Evolutionary conservation across 2,329 filamentous ascomycete species (phyloP).

Genomic region (Drechslerella stenobrocha): DNA sequence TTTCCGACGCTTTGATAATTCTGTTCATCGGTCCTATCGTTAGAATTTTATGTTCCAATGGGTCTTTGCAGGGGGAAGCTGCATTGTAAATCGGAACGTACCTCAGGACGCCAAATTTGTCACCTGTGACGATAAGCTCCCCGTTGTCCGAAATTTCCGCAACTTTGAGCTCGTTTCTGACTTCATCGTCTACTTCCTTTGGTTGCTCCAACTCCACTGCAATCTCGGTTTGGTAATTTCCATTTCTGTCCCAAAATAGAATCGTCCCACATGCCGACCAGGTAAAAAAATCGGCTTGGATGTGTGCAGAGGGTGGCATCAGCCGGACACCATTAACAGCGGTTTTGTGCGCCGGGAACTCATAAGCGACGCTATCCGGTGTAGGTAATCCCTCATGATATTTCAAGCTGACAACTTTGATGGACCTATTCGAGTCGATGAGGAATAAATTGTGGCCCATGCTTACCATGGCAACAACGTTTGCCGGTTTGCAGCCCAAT

Average conservation of each 20-base stretch:
- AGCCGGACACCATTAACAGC: constrained; percentile 73
- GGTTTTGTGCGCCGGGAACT: constrained; percentile 66
- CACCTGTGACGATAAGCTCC: constrained; percentile 75
- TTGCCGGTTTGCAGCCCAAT: constrained; percentile 51
- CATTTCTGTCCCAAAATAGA: constrained; percentile 78
- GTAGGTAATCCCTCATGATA: constrained; percentile 52
- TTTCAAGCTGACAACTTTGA: constrained; percentile 63
- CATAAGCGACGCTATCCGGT: constrained; percentile 54
- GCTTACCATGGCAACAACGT: constrained; percentile 68
- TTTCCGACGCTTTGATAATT: constrained; percentile 67
- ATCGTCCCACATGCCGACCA: constrained; percentile 83
- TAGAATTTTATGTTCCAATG: background rate
- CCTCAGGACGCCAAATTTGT: constrained; percentile 79
- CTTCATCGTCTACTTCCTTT: constrained; percentile 60
- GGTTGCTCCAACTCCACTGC: constrained; percentile 70
- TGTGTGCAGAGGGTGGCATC: constrained; percentile 64
- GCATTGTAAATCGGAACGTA: constrained; percentile 53
- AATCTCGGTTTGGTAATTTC: constrained; percentile 67
- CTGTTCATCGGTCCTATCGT: constrained; percentile 55
- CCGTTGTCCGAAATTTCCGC: constrained; percentile 66
- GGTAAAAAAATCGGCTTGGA: constrained; percentile 76
- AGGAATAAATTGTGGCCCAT: constrained; percentile 70
- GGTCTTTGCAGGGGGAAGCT: background rate
- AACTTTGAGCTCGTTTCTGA: constrained; percentile 64
- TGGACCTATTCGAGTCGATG: constrained; percentile 73